phyloP scores from a whole-genome alignment of 257 asterid species.

The Solanum pimpinellifolium region DNA sequence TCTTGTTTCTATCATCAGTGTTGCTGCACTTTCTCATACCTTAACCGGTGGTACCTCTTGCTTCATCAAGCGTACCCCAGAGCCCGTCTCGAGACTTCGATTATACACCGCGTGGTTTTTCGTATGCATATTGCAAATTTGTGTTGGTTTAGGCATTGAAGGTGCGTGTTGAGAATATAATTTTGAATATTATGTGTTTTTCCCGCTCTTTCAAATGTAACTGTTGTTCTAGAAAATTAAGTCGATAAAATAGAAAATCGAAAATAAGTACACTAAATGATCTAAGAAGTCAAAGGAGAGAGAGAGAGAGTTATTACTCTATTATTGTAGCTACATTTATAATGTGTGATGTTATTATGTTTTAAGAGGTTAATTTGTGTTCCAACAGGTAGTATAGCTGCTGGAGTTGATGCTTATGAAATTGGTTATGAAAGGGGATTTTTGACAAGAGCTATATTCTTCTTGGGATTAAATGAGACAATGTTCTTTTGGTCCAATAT shows the following conservation, averaged over 20 bases:
- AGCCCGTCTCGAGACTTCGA: conserved; percentile 3
- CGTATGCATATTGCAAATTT: conserved; percentile 34
- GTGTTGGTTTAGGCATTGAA: conserved; percentile 65
- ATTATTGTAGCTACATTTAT: not conserved
- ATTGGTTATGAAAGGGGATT: conserved; percentile 17
- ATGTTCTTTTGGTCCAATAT: conserved; percentile 47
- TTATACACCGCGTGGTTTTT: conserved; percentile 37
- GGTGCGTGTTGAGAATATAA: conserved; percentile 11
- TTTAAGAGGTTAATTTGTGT: not conserved
- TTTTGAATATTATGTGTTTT: not conserved
- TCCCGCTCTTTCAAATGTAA: not conserved
- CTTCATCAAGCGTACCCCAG: not conserved
- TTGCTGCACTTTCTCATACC: conserved; percentile 33
- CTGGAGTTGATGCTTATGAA: conserved; percentile 41
- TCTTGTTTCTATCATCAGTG: conserved; percentile 28
- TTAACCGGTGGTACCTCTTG: conserved; percentile 10
- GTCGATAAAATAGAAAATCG: not conserved
- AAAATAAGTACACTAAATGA: not conserved
- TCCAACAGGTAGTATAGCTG: conserved; percentile 31
- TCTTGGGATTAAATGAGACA: conserved; percentile 64
- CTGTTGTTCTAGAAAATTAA: not conserved
- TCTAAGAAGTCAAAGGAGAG: not conserved
- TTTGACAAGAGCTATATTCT: conserved; percentile 29
- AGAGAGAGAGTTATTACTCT: not conserved
- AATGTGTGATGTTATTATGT: not conserved